Conservation (phyloP, 2,329 filamentous ascomycete species). For the Aspergillus eucalypticola region DNA sequence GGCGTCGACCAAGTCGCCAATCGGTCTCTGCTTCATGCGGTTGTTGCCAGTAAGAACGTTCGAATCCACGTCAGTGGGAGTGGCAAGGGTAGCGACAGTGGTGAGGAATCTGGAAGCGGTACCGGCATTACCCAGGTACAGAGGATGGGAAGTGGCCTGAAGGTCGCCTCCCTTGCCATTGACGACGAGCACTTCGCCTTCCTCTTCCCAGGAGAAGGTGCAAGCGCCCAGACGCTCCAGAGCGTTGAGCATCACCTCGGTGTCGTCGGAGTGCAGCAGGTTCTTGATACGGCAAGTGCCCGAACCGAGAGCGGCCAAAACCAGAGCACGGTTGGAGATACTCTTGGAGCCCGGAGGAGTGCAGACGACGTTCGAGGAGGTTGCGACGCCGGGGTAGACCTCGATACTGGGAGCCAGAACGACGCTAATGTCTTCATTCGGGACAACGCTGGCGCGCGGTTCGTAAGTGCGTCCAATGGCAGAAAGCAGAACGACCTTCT, state of each 20-base stretch:
- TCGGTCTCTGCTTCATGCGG: slow-evolving; percentile 93
- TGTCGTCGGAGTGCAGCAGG: slow-evolving; percentile 92
- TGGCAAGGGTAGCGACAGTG: slow-evolving; percentile 82
- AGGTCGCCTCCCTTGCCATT: slow-evolving; percentile 87
- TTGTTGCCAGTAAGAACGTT: slow-evolving; percentile 90
- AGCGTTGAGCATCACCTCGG: slow-evolving; percentile 95
- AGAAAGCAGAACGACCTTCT: slow-evolving; percentile 91
- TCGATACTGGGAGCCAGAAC: slow-evolving; percentile 77
- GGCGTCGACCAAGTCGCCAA: slow-evolving; percentile 89
- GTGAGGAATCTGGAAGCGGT: slow-evolving; percentile 95
- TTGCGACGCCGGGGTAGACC: slow-evolving; percentile 71
- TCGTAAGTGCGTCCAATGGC: slow-evolving; percentile 88
- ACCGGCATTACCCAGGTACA: slow-evolving; percentile 95
- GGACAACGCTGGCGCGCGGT: slow-evolving; percentile 83
- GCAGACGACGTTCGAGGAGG: slow-evolving; percentile 68
- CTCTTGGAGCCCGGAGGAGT: slow-evolving; percentile 95
- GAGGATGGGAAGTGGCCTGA: slow-evolving; percentile 69
- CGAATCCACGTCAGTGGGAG: slow-evolving; percentile 61
- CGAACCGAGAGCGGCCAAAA: slow-evolving; percentile 86
- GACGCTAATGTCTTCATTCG: slow-evolving; percentile 78
- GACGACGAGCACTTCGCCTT: slow-evolving; percentile 86
- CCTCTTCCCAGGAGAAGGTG: slow-evolving; percentile 89
- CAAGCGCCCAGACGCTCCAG: slow-evolving; percentile 81
- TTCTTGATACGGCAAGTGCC: slow-evolving; percentile 89
- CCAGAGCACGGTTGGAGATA: slow-evolving; percentile 90